phyloP scores from a whole-genome alignment of 2,329 filamentous ascomycete species.

The Celoporthe dispersa region DNA sequence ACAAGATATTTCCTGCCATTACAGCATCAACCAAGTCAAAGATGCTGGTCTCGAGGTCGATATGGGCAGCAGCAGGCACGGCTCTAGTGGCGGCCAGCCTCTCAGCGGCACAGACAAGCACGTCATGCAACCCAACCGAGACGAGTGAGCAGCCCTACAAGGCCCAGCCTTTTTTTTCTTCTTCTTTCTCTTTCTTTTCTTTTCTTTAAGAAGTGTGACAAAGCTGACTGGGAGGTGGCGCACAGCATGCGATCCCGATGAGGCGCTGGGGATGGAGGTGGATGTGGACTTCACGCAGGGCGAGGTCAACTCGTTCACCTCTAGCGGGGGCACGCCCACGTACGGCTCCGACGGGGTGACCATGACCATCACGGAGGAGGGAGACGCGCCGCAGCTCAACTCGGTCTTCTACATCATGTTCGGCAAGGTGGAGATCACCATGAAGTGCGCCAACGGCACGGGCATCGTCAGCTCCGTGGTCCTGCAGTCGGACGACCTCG shows the following conservation, averaged over 20 bases:
- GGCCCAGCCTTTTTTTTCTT: background rate
- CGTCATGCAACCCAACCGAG: slow-evolving; percentile 39
- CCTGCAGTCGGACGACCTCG: slow-evolving; percentile 85
- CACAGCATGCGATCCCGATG: slow-evolving; percentile 72
- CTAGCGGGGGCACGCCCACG: slow-evolving; percentile 67
- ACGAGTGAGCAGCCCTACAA: slow-evolving; percentile 33
- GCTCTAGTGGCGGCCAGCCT: slow-evolving; percentile 31
- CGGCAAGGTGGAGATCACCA: slow-evolving; percentile 81
- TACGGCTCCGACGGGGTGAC: slow-evolving; percentile 78
- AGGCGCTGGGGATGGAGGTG: slow-evolving; percentile 82
- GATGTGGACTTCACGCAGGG: slow-evolving; percentile 83
- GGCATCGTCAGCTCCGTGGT: slow-evolving; percentile 95
- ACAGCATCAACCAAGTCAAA: slow-evolving; percentile 6
- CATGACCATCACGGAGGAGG: slow-evolving; percentile 77
- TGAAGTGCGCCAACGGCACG: slow-evolving; percentile 84
- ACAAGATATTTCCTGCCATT: background rate
- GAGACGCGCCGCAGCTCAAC: slow-evolving; percentile 83
- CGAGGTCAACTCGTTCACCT: slow-evolving; percentile 76
- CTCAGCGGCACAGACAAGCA: slow-evolving; percentile 39
- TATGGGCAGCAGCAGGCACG: slow-evolving; percentile 30
- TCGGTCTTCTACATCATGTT: slow-evolving; percentile 99
- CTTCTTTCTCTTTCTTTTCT: too few species aligned
- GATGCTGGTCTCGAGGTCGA: slow-evolving; percentile 34
- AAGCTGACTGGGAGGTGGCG: slow-evolving; percentile 32
- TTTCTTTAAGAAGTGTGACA: background rate